Percentiles rank a stretch among this genome's conserved stretches.
phyloP scores from a whole-genome alignment of 208 protist species.

The Wallacemonas sp. region DNA sequence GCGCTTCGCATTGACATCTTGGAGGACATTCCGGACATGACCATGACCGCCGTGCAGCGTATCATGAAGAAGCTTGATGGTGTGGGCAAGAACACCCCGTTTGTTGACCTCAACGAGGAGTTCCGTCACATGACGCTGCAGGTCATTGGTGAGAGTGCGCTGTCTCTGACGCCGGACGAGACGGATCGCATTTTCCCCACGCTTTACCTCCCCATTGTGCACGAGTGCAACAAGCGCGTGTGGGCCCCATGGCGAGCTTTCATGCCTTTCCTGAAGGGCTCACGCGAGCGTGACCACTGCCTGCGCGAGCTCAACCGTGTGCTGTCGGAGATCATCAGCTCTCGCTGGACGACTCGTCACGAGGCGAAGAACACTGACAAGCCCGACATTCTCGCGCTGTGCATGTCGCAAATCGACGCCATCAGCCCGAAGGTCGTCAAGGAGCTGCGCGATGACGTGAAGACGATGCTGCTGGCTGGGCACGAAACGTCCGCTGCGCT shows the following conservation, averaged over 20 bases:
- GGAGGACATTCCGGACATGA: constrained; percentile 79
- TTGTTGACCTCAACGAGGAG: constrained; percentile 86
- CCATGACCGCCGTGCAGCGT: constrained; percentile 57
- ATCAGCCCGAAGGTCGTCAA: constrained; percentile 52
- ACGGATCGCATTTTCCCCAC: constrained; percentile 87
- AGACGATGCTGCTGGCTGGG: constrained; percentile 89
- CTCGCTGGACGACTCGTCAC: constrained; percentile 58
- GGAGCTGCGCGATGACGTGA: constrained; percentile 87
- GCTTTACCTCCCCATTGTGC: constrained; percentile 90
- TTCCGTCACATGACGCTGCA: constrained; percentile 92
- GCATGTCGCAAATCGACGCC: constrained; percentile 80
- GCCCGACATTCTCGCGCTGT: constrained; percentile 78
- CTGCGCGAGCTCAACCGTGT: constrained; percentile 74
- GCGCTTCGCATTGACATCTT: constrained; percentile 89
- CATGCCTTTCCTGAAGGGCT: constrained; percentile 79
- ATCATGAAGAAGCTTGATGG: constrained; percentile 65
- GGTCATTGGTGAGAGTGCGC: constrained; percentile 83
- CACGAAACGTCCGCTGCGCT: constrained; percentile 90
- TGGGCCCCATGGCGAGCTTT: constrained; percentile 89
- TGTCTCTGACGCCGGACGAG: constrained; percentile 83
- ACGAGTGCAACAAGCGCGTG: constrained; percentile 88
- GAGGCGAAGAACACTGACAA: constrained; percentile 34
- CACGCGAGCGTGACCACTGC: constrained; percentile 62
- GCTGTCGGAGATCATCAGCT: constrained; percentile 72
- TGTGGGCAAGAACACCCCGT: constrained; percentile 22